Conservation (phyloP, 2,329 filamentous ascomycete genomes). For the Claviceps capensis region DNA sequence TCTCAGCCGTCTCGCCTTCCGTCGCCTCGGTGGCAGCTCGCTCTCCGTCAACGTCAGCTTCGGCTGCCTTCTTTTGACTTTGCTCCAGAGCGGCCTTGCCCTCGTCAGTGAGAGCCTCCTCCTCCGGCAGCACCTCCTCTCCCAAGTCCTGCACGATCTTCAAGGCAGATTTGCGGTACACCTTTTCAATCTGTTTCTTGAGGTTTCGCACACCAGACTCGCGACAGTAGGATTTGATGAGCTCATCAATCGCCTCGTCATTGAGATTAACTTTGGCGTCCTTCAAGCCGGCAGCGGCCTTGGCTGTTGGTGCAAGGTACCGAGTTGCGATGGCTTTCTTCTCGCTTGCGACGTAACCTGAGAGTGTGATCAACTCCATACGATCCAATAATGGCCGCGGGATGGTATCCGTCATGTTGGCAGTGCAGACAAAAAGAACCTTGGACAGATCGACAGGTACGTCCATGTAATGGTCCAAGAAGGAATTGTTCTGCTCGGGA, state of each 20-base stretch:
- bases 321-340: constrained; percentile 96
- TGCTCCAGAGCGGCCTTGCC: constrained; percentile 67
- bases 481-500: constrained; percentile 93
- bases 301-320: constrained; percentile 88
- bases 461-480: constrained; percentile 97
- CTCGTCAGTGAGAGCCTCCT: constrained; percentile 70
- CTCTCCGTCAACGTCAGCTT: constrained; percentile 33
- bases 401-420: constrained; percentile 98
- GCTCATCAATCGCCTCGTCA: constrained; percentile 79
- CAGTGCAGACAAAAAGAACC: constrained; percentile 95
- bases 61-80: constrained; percentile 49
- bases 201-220: constrained; percentile 94
- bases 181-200: constrained; percentile 99
- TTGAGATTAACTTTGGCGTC: constrained; percentile 80
- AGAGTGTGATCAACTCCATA: constrained; percentile 95
- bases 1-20: constrained; percentile 38
- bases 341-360: constrained; percentile 92
- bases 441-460: constrained; percentile 95
- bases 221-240: constrained; percentile 97
- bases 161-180: constrained; percentile 90
- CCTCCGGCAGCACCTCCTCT: constrained; percentile 68
- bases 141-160: constrained; percentile 95
- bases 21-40: constrained; percentile 18
- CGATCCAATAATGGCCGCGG: constrained; percentile 84
- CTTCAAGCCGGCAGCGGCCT: constrained; percentile 81